These are phyloP conservation scores for Euphrasia arctica DNA, from an alignment of 305 asterid species.

Conservation along the genomic window DNA sequence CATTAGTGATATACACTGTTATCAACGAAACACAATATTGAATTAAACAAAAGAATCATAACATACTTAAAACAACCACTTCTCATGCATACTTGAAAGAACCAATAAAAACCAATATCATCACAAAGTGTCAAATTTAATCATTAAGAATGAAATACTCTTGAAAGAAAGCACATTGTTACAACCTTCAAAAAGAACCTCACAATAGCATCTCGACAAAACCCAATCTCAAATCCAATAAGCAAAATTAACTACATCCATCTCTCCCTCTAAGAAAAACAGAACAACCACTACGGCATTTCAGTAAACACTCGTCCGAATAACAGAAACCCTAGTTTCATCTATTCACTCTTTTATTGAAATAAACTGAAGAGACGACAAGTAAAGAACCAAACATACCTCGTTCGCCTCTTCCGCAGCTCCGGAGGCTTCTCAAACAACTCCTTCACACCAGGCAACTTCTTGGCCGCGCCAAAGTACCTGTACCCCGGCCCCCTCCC, in stretches of 20 bases:
- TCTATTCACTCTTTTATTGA: background rate
- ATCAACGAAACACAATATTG: slow-evolving; percentile 1
- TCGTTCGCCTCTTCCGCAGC: slow-evolving; percentile 82
- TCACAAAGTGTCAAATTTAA: background rate
- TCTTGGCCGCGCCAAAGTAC: slow-evolving; percentile 97
- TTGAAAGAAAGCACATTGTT: background rate
- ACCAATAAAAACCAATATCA: background rate
- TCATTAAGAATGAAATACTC: background rate
- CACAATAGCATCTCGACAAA: background rate
- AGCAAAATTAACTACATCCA: background rate
- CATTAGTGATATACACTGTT: background rate
- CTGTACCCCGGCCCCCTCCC: slow-evolving; percentile 96
- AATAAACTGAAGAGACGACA: background rate
- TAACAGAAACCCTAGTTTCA: background rate
- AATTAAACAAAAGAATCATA: background rate
- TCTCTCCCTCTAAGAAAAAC: too few relatives aligned
- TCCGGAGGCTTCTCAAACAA: slow-evolving; percentile 95
- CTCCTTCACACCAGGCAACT: slow-evolving; percentile 95
- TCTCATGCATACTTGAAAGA: background rate
- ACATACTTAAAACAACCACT: slow-evolving; percentile 4
- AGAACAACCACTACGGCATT: too few relatives aligned
- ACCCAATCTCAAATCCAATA: background rate
- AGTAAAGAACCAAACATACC: slow-evolving; percentile 37
- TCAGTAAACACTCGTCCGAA: too few relatives aligned
- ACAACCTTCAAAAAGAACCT: background rate